Evolutionary conservation across 306 rosid genomes (phyloP), one percentile per base, ranked within the genome.

Genomic region (Lathyrus sativus): DNA sequence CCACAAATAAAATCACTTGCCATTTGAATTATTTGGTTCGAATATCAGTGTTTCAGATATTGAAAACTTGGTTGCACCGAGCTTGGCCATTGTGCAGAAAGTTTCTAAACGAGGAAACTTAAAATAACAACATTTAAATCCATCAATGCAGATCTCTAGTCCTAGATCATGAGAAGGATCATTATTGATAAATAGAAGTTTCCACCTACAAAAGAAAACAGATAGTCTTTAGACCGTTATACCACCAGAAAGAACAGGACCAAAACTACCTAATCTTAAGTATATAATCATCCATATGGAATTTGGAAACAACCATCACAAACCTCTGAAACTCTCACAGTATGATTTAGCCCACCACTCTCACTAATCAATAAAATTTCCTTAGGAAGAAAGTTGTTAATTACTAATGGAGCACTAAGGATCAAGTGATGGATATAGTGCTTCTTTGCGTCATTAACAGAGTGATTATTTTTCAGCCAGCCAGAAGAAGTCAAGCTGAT

Each of bases 161-260:
- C 78, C 88, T 4, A 92, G 86, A 59, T 92, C 96, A 85, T 92
- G 98, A 7, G 89, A 92, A 70, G 98, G 91, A 77, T 92, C 98
- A 79, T 90, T 76, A 73, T n/a, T 88, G 85, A 83, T 90, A 90
- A 76, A 92, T 82, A 72, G 79, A 77, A 74, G 90, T 85, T 79
- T 76, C 89, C 64, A 87, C 96, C 98, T 92, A 26, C 26, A 71
- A 62, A 67, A 62, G 46, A 63, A 38, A 82, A 70, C 18, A 67
- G n/a, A 35, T 48, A n/a, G 69, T 56, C 41, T 15, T 64, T 15
- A 45, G 59, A 57, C 9, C 6, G 38, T 58, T 72, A 46, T 57
- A 66, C 54, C 33, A 67, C 29, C 45, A 58, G 28, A 49, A 35
- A 4, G 11, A 62, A 50, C 57, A 12, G 71, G 62, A 50, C 64